Evolutionary conservation across 2,329 filamentous ascomycete genomes (phyloP).

Genomic region (Pseudogymnoascus sp.): DNA sequence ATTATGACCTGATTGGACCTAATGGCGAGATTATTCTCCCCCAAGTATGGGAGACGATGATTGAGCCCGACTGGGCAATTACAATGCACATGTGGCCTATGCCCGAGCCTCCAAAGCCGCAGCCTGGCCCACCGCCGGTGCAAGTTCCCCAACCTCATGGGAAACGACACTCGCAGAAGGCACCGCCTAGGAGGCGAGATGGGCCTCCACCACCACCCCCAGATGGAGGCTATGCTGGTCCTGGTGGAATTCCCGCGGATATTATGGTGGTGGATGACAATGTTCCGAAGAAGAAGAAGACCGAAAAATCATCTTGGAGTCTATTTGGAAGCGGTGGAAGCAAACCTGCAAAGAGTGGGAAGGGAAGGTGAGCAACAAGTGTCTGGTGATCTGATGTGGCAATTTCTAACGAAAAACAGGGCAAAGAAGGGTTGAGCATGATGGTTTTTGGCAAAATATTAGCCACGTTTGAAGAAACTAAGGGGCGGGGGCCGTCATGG

Average conservation of each 20-base stretch:
- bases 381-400: background rate
- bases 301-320: background rate
- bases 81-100: conserved; percentile 61
- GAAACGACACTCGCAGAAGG: conserved; percentile 4
- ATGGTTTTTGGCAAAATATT: background rate
- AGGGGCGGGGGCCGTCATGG: background rate
- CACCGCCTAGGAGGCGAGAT: conserved; percentile 20
- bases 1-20: conserved; percentile 72
- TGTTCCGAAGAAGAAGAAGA: conserved; percentile 7
- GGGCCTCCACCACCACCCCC: background rate
- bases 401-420: background rate
- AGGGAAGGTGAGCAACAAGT: background rate
- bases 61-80: conserved; percentile 67
- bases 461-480: conserved; percentile 1
- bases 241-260: background rate
- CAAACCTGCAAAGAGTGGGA: background rate
- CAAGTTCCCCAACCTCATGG: background rate
- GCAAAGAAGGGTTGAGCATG: background rate
- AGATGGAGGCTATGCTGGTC: background rate
- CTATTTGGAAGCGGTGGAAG: conserved; percentile 1
- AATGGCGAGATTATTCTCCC: conserved; percentile 77
- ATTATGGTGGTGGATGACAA: background rate
- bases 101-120: conserved; percentile 35
- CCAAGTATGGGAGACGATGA: conserved; percentile 70
- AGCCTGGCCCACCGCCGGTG: conserved; percentile 27